A percentile compares a stretch with the other conserved stretches of the same genome.
Evolutionary conservation across 2,329 filamentous ascomycete species (phyloP).

Genomic region (Aschersonia sp.): DNA sequence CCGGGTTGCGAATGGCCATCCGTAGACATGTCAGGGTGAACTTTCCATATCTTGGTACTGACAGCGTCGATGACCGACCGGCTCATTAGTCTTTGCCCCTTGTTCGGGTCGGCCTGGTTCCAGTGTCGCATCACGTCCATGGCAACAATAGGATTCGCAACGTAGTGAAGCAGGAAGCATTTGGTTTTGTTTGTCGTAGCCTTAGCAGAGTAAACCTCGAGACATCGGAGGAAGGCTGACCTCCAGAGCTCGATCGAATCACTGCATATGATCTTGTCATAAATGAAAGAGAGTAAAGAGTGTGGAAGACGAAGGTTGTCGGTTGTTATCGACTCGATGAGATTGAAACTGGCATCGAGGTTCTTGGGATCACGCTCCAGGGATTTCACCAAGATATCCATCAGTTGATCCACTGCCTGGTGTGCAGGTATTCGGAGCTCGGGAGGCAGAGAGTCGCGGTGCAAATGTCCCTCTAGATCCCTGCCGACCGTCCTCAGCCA

Average conservation of each 20-base stretch:
- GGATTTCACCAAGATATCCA: conserved; percentile 71
- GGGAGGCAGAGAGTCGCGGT: conserved; percentile 53
- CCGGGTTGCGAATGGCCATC: conserved; percentile 77
- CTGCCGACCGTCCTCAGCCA: conserved; percentile 57
- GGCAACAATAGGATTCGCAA: conserved; percentile 91
- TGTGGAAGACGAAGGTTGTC: conserved; percentile 71
- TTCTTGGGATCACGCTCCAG: conserved; percentile 62
- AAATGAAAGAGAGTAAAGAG: conserved; percentile 68
- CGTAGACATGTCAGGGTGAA: conserved; percentile 64
- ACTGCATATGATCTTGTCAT: conserved; percentile 68
- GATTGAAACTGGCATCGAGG: conserved; percentile 67
- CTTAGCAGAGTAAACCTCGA: conserved; percentile 75
- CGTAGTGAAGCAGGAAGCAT: conserved; percentile 77
- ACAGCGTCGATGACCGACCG: conserved; percentile 78
- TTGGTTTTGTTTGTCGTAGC: conserved; percentile 78
- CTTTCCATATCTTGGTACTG: conserved; percentile 86
- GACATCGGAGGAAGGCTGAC: conserved; percentile 65
- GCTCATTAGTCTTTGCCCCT: conserved; percentile 65
- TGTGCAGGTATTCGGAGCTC: conserved; percentile 71
- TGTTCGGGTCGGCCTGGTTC: conserved; percentile 39
- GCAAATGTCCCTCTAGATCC: conserved; percentile 63
- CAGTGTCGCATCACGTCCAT: conserved; percentile 90
- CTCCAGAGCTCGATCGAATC: conserved; percentile 80
- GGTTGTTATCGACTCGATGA: conserved; percentile 72
- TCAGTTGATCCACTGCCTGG: conserved; percentile 78